Evolutionary conservation across 192 early-diverging fungal species (phyloP).

Genomic region (Spinellus fusiger): DNA sequence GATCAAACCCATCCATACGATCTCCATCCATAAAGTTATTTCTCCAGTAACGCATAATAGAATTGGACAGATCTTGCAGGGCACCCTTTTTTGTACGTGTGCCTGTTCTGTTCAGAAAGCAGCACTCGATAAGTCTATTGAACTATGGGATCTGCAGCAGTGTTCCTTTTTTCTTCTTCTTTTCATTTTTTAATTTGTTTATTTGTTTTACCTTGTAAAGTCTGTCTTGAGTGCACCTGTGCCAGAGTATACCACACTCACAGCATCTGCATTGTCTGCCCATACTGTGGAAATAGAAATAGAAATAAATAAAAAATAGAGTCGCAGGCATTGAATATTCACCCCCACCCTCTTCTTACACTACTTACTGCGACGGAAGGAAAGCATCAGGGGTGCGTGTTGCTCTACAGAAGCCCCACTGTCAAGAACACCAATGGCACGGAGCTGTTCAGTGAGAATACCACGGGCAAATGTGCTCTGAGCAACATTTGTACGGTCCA

Average conservation of each 20-base stretch:
- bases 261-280: constrained; percentile 96
- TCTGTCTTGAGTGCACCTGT: constrained; percentile 98
- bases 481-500: constrained; percentile 98
- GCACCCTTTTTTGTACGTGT: constrained; percentile 79
- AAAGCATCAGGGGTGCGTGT: constrained; percentile 56
- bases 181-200: not conserved
- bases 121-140: not conserved
- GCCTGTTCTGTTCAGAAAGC: constrained; percentile 59
- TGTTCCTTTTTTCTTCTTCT: not conserved
- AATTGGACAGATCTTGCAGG: constrained; percentile 76
- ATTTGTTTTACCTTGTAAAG: constrained; percentile 69
- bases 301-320: not conserved
- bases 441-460: constrained; percentile 69
- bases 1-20: constrained; percentile 88
- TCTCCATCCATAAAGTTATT: constrained; percentile 94
- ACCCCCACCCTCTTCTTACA: not conserved
- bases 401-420: constrained; percentile 57
- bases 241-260: constrained; percentile 88
- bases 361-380: constrained; percentile 74
- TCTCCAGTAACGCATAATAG: constrained; percentile 79
- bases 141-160: not conserved
- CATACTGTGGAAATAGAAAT: constrained; percentile 59
- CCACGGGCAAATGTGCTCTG: constrained; percentile 83
- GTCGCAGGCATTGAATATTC: not conserved
- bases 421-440: constrained; percentile 57